phyloP scores from a whole-genome alignment of 176 grass and related monocot genomes.

The Eragrostis nindensis region DNA sequence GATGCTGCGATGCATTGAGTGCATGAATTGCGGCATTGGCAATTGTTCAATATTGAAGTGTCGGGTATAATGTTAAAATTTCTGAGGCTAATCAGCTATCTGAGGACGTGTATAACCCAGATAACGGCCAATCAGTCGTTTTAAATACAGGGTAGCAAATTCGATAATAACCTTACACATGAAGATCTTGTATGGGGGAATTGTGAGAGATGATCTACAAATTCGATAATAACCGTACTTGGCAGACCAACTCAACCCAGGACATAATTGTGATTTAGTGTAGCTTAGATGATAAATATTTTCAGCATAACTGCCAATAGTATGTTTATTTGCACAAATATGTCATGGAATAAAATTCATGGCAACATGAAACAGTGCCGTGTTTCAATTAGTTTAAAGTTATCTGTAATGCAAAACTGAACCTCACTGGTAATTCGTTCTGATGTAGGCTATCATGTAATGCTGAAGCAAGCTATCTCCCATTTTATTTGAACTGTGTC shows the following conservation, averaged over 20 bases:
- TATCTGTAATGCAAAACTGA: background rate
- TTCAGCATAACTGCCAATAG: background rate
- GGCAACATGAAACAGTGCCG: background rate
- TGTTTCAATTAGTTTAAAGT: background rate
- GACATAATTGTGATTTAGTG: background rate
- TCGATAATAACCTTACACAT: background rate
- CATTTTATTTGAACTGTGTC: background rate
- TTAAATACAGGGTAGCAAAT: slow-evolving; percentile 4
- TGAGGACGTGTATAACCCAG: background rate
- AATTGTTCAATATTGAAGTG: background rate
- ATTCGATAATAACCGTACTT: too few species aligned
- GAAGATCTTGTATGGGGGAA: background rate
- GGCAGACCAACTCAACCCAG: background rate
- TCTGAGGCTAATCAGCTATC: background rate
- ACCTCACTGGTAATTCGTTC: background rate
- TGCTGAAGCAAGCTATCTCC: background rate
- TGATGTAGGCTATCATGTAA: background rate
- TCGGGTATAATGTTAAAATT: background rate
- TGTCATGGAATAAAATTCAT: background rate
- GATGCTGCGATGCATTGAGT: slow-evolving; percentile 8
- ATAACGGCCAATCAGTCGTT: background rate
- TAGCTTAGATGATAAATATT: background rate
- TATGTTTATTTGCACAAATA: slow-evolving; percentile 5
- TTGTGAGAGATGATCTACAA: background rate
- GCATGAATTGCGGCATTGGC: background rate